Evolutionary conservation across 202 grass and related monocot genomes (phyloP), one percentile per base, ranked within the genome.

Genomic region (Zoysia matrella): DNA sequence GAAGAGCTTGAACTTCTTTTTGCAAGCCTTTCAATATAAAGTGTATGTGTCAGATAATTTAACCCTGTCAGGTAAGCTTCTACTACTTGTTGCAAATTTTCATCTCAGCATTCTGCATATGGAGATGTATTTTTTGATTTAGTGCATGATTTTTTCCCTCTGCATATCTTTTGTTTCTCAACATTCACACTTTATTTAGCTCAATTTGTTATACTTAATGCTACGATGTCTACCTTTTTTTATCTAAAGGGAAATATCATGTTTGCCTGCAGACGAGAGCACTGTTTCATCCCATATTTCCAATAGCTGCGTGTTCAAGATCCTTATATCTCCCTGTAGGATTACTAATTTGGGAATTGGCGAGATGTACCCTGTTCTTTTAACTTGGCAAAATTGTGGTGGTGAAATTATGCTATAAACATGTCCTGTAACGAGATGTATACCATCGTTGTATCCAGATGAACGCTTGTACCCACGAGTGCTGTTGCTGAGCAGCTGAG

Each of bases 1-100:
- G 90, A 91, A 78, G 93, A 96, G 43, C 83, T 96, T 52, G 90
- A 93, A 84, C 88, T 96, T 11, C 90, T 96, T 76, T 96, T 96
- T 70, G 88, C 93, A 73, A 93, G 69, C 80, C 90, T 96, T 88
- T 93, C 90, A 61, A 74, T 96, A 60, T 96, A 30, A 94, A 73
- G 47, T 58, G 7, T 67, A 65, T 66, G 55, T 14, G 65, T 57
- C 2, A 5, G 10, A 45, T 64, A 65, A 76, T 53, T 89, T 85
- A 84, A 56, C 65, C 49, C 36, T 77, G 49, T 39, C 47, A 81
- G 58, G 84, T 84, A 73, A 87, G 66, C 55, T 84, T 14, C 40
- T 53, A 52, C 73, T 58, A 79, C 49, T 64, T 47, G 52, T 36
- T 30, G 13, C 9, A 41, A 58, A 2, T 36, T 44, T 67, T 52